Base-by-base conservation (phyloP, 345 rosid genomes). In the Triadica sebifera region DNA sequence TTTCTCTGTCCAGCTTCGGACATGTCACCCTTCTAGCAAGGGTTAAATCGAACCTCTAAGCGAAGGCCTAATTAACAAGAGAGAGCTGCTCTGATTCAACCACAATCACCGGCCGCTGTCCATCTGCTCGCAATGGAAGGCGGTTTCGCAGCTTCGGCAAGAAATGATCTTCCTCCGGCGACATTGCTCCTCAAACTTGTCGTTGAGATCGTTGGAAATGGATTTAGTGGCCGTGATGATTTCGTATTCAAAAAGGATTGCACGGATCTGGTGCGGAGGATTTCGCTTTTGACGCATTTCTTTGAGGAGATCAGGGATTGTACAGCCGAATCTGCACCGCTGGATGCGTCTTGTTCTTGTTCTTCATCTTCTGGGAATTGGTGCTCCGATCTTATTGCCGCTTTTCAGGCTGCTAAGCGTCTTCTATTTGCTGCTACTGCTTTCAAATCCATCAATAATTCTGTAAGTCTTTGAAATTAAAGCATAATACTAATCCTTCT, bases 241-340 rank as follows among this genome's bases (percentile, higher is more conserved):
- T 34, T 58, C 4, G 3, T 81, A 65, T 90, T 95, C 69, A 87
- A 80, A 83, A 93, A 84, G 80, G 97, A 91, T 52, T 90, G 93
- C 67, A 78, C 86, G 64, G 93, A 93, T 93, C 97, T 93, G 75
- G 87, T 86, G 46, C 83, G 99, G 74, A 82, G 96, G 85, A 83
- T 93, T 8, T 72, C 88, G 38, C 82, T 89, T 45, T 78, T 96
- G 78, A 85, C 86, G 74, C 88, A 88, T 86, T 82, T 96, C 74
- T 67, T 96, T 17, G 98, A 93, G 79, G 98, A 96, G 84, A 84
- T 91, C 4, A 78, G 79, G 24, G 93, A 91, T 70, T 81, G 29
- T 19, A 25, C 46, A 6, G 62, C 15, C 5, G 65, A 51, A 37
- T 53, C 73, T 71, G 76, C 67, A 20, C 68, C 70, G 25, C 39